Conservation (phyloP, 805 yeast species). For the Lachancea fermentati region DNA sequence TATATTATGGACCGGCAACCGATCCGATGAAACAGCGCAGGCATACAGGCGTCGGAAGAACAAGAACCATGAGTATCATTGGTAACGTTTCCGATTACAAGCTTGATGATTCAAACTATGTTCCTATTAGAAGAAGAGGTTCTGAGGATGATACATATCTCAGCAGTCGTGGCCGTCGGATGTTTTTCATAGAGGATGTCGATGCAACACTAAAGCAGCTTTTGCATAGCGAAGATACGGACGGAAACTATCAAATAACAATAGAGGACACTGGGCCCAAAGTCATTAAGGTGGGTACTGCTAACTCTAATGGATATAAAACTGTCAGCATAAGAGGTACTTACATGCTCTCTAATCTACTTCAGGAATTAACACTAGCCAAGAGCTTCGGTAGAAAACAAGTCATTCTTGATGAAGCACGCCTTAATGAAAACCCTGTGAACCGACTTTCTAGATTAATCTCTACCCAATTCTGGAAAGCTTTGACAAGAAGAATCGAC, state of each 20-base stretch:
- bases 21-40: constrained; percentile 45
- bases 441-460: constrained; percentile 68
- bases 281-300: constrained; percentile 74
- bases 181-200: constrained; percentile 68
- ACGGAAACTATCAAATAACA: constrained; percentile 76
- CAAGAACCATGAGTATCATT: constrained; percentile 51
- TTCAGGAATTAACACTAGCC: constrained; percentile 87
- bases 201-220: constrained; percentile 65
- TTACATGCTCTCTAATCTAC: constrained; percentile 76
- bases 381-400: constrained; percentile 71
- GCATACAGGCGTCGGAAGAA: constrained; percentile 41
- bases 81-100: constrained; percentile 28
- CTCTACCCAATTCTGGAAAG: constrained; percentile 72
- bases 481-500: constrained; percentile 66
- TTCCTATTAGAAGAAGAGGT: constrained; percentile 42
- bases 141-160: constrained; percentile 46
- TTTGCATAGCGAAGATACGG: constrained; percentile 76
- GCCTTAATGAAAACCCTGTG: constrained; percentile 86
- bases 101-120: constrained; percentile 13
- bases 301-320: constrained; percentile 74
- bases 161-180: constrained; percentile 34
- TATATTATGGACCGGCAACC: constrained; percentile 60
- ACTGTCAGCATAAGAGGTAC: constrained; percentile 78
- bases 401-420: constrained; percentile 73
- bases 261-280: constrained; percentile 83